phyloP scores from a whole-genome alignment of 805 yeast genomes.

The Ogataea nonfermentans region DNA sequence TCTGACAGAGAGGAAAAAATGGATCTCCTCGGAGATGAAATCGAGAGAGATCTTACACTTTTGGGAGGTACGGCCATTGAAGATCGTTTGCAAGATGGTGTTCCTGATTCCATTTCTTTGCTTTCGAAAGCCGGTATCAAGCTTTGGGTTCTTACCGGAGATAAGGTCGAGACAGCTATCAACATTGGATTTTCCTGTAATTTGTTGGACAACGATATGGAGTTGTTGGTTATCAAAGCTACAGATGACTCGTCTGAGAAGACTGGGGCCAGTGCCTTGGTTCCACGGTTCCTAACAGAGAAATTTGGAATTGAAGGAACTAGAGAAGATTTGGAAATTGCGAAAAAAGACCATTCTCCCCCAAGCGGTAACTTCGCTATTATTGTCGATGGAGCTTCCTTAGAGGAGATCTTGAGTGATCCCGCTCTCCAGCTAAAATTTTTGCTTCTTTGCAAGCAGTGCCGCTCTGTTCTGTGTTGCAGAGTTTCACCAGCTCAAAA shows the following conservation, averaged over 20 bases:
- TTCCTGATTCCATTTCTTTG: constrained; percentile 67
- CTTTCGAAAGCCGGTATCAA: constrained; percentile 73
- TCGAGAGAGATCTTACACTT: constrained; percentile 55
- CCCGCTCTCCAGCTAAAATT: constrained; percentile 49
- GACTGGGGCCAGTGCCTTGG: constrained; percentile 24
- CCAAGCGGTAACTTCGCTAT: constrained; percentile 59
- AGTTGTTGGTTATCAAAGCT: constrained; percentile 55
- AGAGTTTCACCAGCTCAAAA: constrained; percentile 84
- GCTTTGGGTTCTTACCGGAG: constrained; percentile 83
- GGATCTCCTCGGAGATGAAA: constrained; percentile 53
- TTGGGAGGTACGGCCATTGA: constrained; percentile 84
- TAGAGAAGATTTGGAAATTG: constrained; percentile 43
- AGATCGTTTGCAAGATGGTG: constrained; percentile 75
- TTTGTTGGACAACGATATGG: constrained; percentile 64
- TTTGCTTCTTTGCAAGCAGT: constrained; percentile 68
- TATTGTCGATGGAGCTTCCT: constrained; percentile 69
- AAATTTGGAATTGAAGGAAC: constrained; percentile 47
- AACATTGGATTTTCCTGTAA: constrained; percentile 81
- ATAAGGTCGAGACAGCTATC: constrained; percentile 79
- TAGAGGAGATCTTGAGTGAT: constrained; percentile 43
- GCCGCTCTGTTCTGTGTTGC: constrained; percentile 78
- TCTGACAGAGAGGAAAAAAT: constrained; percentile 57
- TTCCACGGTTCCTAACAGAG: constrained; percentile 47
- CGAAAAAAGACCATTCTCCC: constrained; percentile 61
- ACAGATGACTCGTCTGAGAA: constrained; percentile 31